These are phyloP conservation scores for Discostella stelligeroides DNA, from an alignment of 108 stramenopile genomes.

Conservation along the genomic window DNA sequence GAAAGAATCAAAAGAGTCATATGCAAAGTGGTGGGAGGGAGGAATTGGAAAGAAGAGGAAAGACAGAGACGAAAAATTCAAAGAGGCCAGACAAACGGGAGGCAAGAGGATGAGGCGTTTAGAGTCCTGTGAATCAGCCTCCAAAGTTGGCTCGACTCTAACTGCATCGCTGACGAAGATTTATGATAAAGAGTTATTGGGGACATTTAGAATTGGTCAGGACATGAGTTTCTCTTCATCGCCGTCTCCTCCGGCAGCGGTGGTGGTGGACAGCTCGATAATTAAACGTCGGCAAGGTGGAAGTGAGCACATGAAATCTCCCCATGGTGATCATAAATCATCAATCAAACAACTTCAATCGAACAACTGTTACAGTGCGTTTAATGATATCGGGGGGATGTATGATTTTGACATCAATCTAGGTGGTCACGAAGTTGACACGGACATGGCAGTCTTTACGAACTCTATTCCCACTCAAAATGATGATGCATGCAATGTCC, in stretches of 20 bases:
- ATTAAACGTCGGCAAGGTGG: constrained; percentile 37
- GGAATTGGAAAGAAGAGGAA: constrained; percentile 28
- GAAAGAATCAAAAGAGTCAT: constrained; percentile 47
- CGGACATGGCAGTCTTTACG: too few relatives aligned
- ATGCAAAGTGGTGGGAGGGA: constrained; percentile 54
- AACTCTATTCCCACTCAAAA: too few relatives aligned
- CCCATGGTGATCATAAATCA: too few relatives aligned
- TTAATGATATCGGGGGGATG: constrained; percentile 47
- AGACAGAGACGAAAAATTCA: too few relatives aligned
- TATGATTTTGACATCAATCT: constrained; percentile 26
- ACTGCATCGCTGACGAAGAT: constrained; percentile 33
- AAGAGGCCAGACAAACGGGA: too few relatives aligned
- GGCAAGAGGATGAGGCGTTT: constrained; percentile 36
- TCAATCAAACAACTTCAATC: neutral
- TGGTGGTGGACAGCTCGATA: constrained; percentile 43
- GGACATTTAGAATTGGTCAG: constrained; percentile 26
- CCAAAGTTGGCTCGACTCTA: constrained; percentile 35
- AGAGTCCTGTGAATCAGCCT: constrained; percentile 15
- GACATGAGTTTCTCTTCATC: constrained; percentile 15
- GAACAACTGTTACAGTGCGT: constrained; percentile 33
- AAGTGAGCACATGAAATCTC: constrained; percentile 7
- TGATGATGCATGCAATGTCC: neutral
- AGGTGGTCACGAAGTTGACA: too few relatives aligned
- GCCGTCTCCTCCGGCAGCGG: neutral
- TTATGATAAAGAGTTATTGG: too few relatives aligned